Evolutionary conservation across 148 eudicot species (phyloP).

Genomic region (Limonium bicolor): DNA sequence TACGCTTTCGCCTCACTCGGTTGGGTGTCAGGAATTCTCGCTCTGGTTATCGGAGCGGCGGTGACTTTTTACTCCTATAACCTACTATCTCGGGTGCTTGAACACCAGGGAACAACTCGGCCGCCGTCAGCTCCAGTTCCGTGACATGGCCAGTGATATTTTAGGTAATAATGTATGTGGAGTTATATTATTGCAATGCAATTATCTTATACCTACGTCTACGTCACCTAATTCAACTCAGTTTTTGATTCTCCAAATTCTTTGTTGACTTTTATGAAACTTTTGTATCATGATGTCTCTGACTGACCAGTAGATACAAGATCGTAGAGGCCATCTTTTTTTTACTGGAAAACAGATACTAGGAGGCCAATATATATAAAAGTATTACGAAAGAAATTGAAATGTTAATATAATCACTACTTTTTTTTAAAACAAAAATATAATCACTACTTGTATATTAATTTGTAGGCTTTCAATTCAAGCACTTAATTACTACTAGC

Average conservation of each 20-base stretch:
- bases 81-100: conserved; percentile 57
- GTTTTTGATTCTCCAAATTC: background rate
- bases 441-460: too few relatives aligned
- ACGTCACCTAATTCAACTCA: background rate
- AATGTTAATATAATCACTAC: too few relatives aligned
- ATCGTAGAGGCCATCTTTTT: background rate
- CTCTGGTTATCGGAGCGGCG: conserved; percentile 30
- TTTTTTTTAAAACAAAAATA: too few relatives aligned
- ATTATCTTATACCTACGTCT: too few relatives aligned
- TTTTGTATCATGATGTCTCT: background rate
- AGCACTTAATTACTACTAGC: too few relatives aligned
- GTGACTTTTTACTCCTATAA: conserved; percentile 81
- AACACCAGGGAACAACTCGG: conserved; percentile 61
- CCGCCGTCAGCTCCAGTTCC: conserved; percentile 63
- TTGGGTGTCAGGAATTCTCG: conserved; percentile 47
- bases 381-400: too few relatives aligned
- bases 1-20: conserved; percentile 58
- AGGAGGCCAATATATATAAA: too few relatives aligned
- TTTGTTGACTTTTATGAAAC: background rate
- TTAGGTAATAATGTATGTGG: conserved; percentile 35
- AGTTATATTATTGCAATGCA: too few relatives aligned
- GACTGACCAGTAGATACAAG: background rate
- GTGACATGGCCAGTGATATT: conserved; percentile 79
- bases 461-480: too few relatives aligned
- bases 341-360: background rate